Base-by-base conservation (phyloP, 2,329 filamentous ascomycete species). In the Apiospora rasikravindrae region DNA sequence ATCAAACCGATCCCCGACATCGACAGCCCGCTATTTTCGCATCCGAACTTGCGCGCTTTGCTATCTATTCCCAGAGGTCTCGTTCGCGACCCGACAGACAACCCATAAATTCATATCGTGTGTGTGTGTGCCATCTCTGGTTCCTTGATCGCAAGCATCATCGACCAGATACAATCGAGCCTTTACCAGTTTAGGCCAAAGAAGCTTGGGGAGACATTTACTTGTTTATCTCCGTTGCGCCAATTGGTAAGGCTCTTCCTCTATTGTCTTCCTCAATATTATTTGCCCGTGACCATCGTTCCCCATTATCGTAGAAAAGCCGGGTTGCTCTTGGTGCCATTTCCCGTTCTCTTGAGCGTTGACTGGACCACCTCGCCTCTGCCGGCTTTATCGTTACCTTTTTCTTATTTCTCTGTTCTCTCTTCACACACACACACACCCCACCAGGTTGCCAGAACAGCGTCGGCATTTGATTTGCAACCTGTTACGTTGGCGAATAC, bases 211-310 rank as follows among this genome's bases (percentile, higher is more conserved):
- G 95, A 97, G 93, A 95, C 95, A 97, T 98, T 98, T 84, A 92
- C 83, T 98, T 97, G 95, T 97, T 94, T 87, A 93, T 97, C 95
- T 97, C 94, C 94, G 90, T 85, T 90, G 88, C 93, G 90, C 85
- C 89, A 88, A 83, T 89, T 86, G 88, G 90, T 92, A 91, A 83
- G 87, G 72, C 77, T 76, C 75, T 76, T 24, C 67, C 69, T 69
- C 69, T 24, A 68, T 29, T 45, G 66, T 68, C 66, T 45, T 37
- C 11, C 8, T 40, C 22, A 10, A 40, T n/a, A 64, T 19, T 40
- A 70, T 22, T 71, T 26, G n/a, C 64, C 16, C 40, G 29, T 42
- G 16, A 33, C n/a, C 14, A 47, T 64, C 7, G 68, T 51, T 40
- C 68, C 33, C 14, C 45, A 40, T 40, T 29, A 16, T 40, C 42